Evolutionary conservation across 495 filamentous ascomycete species (phyloP), one percentile per base, ranked within the genome.

Genomic region (Melanomma pulvis-pyrius): DNA sequence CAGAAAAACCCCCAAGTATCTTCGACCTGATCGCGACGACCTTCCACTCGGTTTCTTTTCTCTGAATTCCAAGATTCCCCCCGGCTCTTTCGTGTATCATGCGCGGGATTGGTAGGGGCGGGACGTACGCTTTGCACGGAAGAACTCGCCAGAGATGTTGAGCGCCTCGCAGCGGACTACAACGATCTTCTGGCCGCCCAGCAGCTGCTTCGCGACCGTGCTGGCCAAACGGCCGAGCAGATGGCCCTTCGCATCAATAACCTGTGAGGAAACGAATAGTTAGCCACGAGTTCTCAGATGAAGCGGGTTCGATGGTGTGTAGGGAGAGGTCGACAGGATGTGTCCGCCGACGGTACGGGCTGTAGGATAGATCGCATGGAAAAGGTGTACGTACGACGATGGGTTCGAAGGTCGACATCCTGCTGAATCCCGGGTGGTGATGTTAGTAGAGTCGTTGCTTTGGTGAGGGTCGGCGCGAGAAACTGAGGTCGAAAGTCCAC

Each of bases 131-230:
- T 98, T 98, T 75, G 93, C 88, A 77, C 94, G 92, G 89, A 98
- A 98, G 91, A 98, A 98, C 84, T 97, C 94, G 84, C 94, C 94
- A 74, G 94, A 98, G 87, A 98, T 98, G 88, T 98, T 98, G 78
- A 98, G 88, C 76, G 90, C 91, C 82, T 98, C 94, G 85, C 91
- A 96, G 85, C 94, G 91, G 79, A 98, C 96, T 68, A 98, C 88
- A 69, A 97, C 93, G 81, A 98, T 93, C 88, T 98, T 97, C 86
- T 98, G 96, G 78, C 94, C 94, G 81, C 91, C 96, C 76, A 98
- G 91, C 77, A 98, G 88, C 86, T 98, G 94, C 87, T 98, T 98
- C 78, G 94, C 96, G 76, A 98, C 93, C 79, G 90, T 97, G 82
- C 90, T 94, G 85, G 94, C 96, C 79, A 98, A 87, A 79, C 94